Conservation (phyloP, 1,139 yeast genomes). For the Yamadazyma membranifaciens region DNA sequence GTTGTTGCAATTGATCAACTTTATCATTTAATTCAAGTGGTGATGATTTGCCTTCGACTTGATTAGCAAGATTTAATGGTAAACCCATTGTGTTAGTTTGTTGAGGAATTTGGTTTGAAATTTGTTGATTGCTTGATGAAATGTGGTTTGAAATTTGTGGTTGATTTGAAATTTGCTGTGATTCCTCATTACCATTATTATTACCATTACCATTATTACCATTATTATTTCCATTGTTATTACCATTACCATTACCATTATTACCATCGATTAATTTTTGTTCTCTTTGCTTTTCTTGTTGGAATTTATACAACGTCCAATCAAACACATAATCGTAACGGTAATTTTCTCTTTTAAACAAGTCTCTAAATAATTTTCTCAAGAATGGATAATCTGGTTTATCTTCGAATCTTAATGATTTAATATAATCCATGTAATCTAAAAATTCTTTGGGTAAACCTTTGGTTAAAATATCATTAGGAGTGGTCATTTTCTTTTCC, state of each 20-base stretch:
- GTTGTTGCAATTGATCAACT: conserved; percentile 17
- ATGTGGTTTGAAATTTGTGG: conserved; percentile 10
- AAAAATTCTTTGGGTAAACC: conserved; percentile 92
- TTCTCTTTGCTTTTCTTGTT: conserved; percentile 61
- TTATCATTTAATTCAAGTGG: conserved; percentile 4
- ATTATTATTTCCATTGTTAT: conserved; percentile 13
- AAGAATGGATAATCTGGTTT: conserved; percentile 92
- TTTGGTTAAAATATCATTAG: conserved; percentile 83
- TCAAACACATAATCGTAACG: conserved; percentile 94
- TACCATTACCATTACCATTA: conserved; percentile 11
- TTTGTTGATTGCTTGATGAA: neutral
- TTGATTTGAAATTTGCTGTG: neutral
- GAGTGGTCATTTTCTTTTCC: conserved; percentile 94
- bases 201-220: conserved; percentile 16
- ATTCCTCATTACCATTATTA: conserved; percentile 12
- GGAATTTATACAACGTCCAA: conserved; percentile 91
- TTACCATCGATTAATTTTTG: conserved; percentile 31
- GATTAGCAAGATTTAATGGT: conserved; percentile 5
- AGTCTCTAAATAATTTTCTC: conserved; percentile 85
- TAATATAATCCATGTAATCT: conserved; percentile 84
- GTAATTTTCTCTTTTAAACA: conserved; percentile 85
- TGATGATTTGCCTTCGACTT: conserved; percentile 4
- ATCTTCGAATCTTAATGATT: conserved; percentile 90
- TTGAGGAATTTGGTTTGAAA: neutral
- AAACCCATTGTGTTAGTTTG: neutral